phyloP scores from a whole-genome alignment of 768 basidiomycete genomes.

The Pleurotus citrinopileatus region DNA sequence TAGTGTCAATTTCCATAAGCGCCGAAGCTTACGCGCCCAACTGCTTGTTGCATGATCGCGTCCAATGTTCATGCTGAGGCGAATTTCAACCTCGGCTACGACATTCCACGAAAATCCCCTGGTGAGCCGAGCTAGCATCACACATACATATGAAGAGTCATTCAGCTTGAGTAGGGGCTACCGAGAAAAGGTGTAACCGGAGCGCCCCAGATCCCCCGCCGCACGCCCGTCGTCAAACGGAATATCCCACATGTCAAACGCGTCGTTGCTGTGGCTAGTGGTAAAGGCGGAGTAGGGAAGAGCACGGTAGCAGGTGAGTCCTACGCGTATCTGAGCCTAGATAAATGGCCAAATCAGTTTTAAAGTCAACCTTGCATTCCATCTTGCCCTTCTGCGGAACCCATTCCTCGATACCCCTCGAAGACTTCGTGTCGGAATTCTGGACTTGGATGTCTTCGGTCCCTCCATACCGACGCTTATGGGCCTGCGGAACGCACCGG shows the following conservation, averaged over 20 bases:
- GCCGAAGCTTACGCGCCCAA: too few relatives aligned
- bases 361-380: slow-evolving; percentile 86
- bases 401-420: slow-evolving; percentile 22
- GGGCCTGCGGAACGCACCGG: slow-evolving; percentile 76
- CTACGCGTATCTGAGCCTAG: too few relatives aligned
- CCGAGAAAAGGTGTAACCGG: slow-evolving; percentile 20
- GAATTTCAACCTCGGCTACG: neutral
- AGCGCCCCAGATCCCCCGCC: slow-evolving; percentile 60
- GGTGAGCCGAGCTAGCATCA: slow-evolving; percentile 26
- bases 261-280: slow-evolving; percentile 83
- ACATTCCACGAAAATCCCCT: slow-evolving; percentile 57
- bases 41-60: too few relatives aligned
- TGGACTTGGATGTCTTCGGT: slow-evolving; percentile 96
- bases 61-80: neutral
- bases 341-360: too few relatives aligned
- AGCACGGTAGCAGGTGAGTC: slow-evolving; percentile 83
- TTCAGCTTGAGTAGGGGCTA: slow-evolving; percentile 23
- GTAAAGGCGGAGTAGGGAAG: slow-evolving; percentile 96
- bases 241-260: slow-evolving; percentile 72
- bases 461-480: slow-evolving; percentile 92
- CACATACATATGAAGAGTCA: neutral
- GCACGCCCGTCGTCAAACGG: slow-evolving; percentile 50
- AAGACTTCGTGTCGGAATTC: slow-evolving; percentile 71
- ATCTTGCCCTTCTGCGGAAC: slow-evolving; percentile 50
- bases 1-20: too few relatives aligned